Evolutionary conservation across 176 grass and related monocot species (phyloP).

Genomic region (Canna indica): DNA sequence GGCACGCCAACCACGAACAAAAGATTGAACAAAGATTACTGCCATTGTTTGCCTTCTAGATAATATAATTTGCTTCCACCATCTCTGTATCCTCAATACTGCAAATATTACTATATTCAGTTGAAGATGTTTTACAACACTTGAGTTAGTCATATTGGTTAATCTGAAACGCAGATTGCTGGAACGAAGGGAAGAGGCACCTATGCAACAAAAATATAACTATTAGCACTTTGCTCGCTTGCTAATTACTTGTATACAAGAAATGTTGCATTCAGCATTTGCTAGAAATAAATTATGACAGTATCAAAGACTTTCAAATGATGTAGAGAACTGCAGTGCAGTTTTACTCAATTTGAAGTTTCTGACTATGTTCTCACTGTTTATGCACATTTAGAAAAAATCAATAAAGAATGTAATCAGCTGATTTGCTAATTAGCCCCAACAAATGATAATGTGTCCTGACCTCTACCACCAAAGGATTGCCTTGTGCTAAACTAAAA

Average conservation of each 20-base stretch:
- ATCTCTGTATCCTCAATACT: slow-evolving; percentile 37
- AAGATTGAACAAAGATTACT: slow-evolving; percentile 45
- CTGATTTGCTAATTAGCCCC: too few relatives aligned
- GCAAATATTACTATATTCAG: slow-evolving; percentile 37
- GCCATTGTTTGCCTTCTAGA: slow-evolving; percentile 16
- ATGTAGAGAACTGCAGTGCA: too few relatives aligned
- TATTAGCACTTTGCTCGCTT: neutral
- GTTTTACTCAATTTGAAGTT: too few relatives aligned
- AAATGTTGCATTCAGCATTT: neutral
- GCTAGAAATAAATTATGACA: neutral
- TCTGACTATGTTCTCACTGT: too few relatives aligned
- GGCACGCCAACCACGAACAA: slow-evolving; percentile 32
- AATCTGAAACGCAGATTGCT: slow-evolving; percentile 16
- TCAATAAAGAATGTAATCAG: too few relatives aligned
- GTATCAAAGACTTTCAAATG: too few relatives aligned
- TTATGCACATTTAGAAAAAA: too few relatives aligned
- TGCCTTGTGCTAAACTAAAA: too few relatives aligned
- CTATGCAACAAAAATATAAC: slow-evolving; percentile 22
- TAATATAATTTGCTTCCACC: slow-evolving; percentile 42
- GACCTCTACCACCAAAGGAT: too few relatives aligned
- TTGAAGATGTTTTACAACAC: slow-evolving; percentile 21
- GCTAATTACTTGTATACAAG: neutral
- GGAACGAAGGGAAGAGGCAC: slow-evolving; percentile 29
- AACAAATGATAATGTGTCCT: too few relatives aligned
- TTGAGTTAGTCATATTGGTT: slow-evolving; percentile 8